These are phyloP conservation scores for Excoecaria agallocha DNA, from an alignment of 345 rosid species.

Conservation along the genomic window DNA sequence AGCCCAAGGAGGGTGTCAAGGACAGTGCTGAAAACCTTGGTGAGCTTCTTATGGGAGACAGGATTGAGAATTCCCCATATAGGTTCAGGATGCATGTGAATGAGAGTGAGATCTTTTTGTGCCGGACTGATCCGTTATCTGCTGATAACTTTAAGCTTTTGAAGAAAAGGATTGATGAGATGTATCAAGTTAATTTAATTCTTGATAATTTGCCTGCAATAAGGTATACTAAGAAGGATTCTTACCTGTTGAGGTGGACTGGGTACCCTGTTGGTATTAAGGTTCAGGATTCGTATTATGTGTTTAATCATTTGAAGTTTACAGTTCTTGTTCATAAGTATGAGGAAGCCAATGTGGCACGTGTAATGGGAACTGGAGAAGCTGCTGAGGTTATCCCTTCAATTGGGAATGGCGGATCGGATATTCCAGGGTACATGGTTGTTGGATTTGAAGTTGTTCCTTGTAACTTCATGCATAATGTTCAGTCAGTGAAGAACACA, in stretches of 20 bases:
- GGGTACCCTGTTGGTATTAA: conserved; percentile 79
- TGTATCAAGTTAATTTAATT: conserved; percentile 84
- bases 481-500: conserved; percentile 48
- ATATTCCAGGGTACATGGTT: conserved; percentile 65
- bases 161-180: conserved; percentile 80
- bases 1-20: conserved; percentile 71
- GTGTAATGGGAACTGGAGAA: conserved; percentile 91
- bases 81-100: conserved; percentile 65
- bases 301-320: conserved; percentile 83
- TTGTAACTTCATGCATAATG: conserved; percentile 62
- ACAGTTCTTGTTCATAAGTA: conserved; percentile 83
- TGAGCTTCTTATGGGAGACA: conserved; percentile 85
- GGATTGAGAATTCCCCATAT: conserved; percentile 83
- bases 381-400: conserved; percentile 70
- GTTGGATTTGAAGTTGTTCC: conserved; percentile 90
- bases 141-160: conserved; percentile 55
- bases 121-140: conserved; percentile 50
- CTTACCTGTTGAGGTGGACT: conserved; percentile 71
- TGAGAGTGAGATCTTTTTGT: conserved; percentile 60
- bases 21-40: conserved; percentile 91
- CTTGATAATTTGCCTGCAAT: conserved; percentile 81
- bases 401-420: conserved; percentile 36
- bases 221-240: conserved; percentile 65
- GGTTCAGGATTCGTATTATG: conserved; percentile 64
- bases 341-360: conserved; percentile 68